A percentile compares a stretch with the other conserved stretches of the same genome.
These are phyloP conservation scores for Glutinoglossum americanum DNA, from an alignment of 495 filamentous ascomycete species.

Conservation along the genomic window DNA sequence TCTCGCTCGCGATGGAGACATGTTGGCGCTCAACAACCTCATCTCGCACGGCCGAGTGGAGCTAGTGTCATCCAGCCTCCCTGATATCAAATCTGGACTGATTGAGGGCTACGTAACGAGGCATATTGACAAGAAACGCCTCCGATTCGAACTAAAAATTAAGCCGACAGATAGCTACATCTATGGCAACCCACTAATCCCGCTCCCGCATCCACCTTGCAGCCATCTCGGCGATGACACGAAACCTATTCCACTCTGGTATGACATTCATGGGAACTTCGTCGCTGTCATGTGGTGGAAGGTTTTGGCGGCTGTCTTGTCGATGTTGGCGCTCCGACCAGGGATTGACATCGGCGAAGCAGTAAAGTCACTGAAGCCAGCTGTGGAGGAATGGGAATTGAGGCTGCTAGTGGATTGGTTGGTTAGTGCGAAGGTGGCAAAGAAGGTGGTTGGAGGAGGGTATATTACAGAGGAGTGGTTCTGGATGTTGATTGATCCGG, in stretches of 20 bases:
- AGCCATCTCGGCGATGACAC: conserved; percentile 10
- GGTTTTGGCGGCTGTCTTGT: conserved; percentile 33
- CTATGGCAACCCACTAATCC: conserved; percentile 32
- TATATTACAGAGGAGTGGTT: conserved; percentile 2
- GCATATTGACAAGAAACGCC: conserved; percentile 41
- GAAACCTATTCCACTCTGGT: conserved; percentile 46
- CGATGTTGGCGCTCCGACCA: conserved; percentile 36
- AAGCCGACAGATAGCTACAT: conserved; percentile 35
- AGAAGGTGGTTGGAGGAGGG: conserved; percentile 12
- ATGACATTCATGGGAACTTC: conserved; percentile 47
- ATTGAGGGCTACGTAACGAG: conserved; percentile 49
- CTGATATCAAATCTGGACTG: conserved; percentile 50
- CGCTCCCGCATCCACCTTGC: conserved; percentile 15
- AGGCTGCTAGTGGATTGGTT: conserved; percentile 45
- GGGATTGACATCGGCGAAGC: conserved; percentile 31
- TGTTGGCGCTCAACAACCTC: conserved; percentile 49
- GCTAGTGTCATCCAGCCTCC: conserved; percentile 32
- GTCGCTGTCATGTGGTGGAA: conserved; percentile 41
- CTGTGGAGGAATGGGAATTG: conserved; percentile 46
- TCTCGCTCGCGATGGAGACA: conserved; percentile 35
- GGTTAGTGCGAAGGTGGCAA: conserved; percentile 24
- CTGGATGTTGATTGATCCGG: conserved; percentile 2
- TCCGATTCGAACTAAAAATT: conserved; percentile 40
- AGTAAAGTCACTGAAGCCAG: conserved; percentile 31
- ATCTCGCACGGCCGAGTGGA: conserved; percentile 34